Evolutionary conservation across 768 basidiomycete genomes (phyloP).

Genomic region (Pleurotus djamor): DNA sequence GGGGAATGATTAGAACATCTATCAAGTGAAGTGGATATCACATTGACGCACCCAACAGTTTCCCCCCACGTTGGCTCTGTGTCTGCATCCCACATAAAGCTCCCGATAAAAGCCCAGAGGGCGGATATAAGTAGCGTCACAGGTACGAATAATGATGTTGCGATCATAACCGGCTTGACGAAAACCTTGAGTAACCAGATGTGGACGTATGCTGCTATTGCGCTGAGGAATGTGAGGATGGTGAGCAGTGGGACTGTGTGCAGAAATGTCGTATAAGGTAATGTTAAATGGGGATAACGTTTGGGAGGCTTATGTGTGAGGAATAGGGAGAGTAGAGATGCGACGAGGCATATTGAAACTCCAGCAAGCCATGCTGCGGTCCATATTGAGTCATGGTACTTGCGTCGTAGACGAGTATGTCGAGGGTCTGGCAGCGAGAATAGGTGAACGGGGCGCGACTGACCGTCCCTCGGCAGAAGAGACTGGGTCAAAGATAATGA

Average conservation of each 20-base stretch:
- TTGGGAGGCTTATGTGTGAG: conserved; percentile 42
- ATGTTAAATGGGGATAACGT: conserved; percentile 25
- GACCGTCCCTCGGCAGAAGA: conserved; percentile 72
- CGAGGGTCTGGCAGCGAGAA: conserved; percentile 80
- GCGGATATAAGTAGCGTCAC: conserved; percentile 71
- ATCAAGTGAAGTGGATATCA: neutral
- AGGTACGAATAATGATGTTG: conserved; percentile 75
- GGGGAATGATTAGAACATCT: neutral
- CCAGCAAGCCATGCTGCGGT: conserved; percentile 64
- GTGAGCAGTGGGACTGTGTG: conserved; percentile 78
- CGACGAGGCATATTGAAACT: conserved; percentile 58
- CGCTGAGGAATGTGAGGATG: conserved; percentile 69
- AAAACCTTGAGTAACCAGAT: conserved; percentile 78
- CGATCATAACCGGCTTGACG: conserved; percentile 80
- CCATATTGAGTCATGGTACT: conserved; percentile 74
- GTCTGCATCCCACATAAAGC: conserved; percentile 59
- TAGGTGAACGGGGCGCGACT: conserved; percentile 58
- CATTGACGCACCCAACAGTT: conserved; percentile 49
- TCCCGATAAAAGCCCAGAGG: conserved; percentile 80
- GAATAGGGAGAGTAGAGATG: conserved; percentile 65
- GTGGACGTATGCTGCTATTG: conserved; percentile 69
- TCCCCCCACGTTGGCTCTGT: conserved; percentile 77
- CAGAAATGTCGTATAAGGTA: conserved; percentile 70
- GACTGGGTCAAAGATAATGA: conserved; percentile 80
- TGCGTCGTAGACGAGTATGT: conserved; percentile 60